Evolutionary conservation across 352 stramenopile genomes (phyloP), one percentile per base, ranked within the genome.

Genomic region (Pythium myriotylum): DNA sequence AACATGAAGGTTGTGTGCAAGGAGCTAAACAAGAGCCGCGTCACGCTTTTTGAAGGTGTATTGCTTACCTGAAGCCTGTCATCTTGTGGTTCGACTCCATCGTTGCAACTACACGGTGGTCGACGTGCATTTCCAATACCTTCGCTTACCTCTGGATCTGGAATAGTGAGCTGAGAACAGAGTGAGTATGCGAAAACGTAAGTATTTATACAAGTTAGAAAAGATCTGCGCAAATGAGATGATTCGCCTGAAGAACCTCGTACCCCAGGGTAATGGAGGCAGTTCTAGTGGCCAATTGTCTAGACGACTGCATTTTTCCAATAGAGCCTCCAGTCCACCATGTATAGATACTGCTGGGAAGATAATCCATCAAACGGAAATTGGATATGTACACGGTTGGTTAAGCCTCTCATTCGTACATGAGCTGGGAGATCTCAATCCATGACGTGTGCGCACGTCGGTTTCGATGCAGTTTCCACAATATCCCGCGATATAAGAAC

Each of bases 1-100:
- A 90, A 84, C 66, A 82, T 93, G 72, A 93, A 93, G 65, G 68
- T 79, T 46, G 84, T 93, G 48, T 91, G 81, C 80, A 93, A 93
- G 77, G 81, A 91, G 62, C 70, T 93, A 17, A 91, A 91, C 74
- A 90, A 93, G 77, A 93, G 82, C 45, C 83, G 83, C 39, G 63
- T 91, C 23, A 70, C 86, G 57, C 69, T 92, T 4, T 92, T 92
- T 62, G 84, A 89, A 70, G 83, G 83, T 50, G 77, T 92, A 48
- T 51, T 87, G 55, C 77, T 81, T 59, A 81, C 70, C 37, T 86
- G 80, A 70, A 73, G 22, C 33, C 24, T n/a, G n/a, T n/a, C n/a
- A n/a, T n/a, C n/a, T n/a, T n/a, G n/a, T n/a, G n/a, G n/a, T n/a
- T n/a, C n/a, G n/a, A n/a, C n/a, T n/a, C n/a, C n/a, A n/a, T n/a